Conservation (phyloP, 805 yeast species). For the Naumovozyma dairenensis region DNA sequence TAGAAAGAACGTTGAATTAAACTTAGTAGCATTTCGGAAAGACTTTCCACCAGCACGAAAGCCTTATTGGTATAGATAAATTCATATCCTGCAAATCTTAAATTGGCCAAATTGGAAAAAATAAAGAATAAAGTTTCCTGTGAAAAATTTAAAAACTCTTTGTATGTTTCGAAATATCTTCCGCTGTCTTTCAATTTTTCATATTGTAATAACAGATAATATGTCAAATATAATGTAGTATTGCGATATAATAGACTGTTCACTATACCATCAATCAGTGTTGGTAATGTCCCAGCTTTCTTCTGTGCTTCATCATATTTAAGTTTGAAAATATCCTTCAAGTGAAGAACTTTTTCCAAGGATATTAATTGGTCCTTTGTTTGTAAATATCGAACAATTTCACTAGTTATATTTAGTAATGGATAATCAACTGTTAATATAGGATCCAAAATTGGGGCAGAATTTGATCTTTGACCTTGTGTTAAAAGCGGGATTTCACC, state of each 20-base stretch:
- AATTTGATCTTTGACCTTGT: slow-evolving; percentile 6
- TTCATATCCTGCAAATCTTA: slow-evolving; percentile 25
- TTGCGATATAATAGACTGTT: slow-evolving; percentile 25
- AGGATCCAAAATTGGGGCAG: slow-evolving; percentile 21
- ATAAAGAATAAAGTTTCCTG: slow-evolving; percentile 25
- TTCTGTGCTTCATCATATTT: slow-evolving; percentile 16
- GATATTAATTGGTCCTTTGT: slow-evolving; percentile 14
- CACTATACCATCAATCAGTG: slow-evolving; percentile 17
- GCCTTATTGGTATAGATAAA: slow-evolving; percentile 23
- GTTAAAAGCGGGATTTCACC: slow-evolving; percentile 22
- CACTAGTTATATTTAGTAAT: slow-evolving; percentile 17
- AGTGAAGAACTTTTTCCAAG: slow-evolving; percentile 8
- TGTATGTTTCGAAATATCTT: slow-evolving; percentile 13
- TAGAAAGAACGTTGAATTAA: slow-evolving; percentile 15
- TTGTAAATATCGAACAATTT: slow-evolving; percentile 21
- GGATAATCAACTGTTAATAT: slow-evolving; percentile 14
- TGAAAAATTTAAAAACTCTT: slow-evolving; percentile 18
- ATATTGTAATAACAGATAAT: slow-evolving; percentile 20
- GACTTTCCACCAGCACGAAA: slow-evolving; percentile 15
- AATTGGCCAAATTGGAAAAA: slow-evolving; percentile 25
- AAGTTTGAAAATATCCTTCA: slow-evolving; percentile 11
- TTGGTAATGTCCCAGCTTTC: slow-evolving; percentile 18
- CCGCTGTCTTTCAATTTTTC: slow-evolving; percentile 13
- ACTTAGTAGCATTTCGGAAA: slow-evolving; percentile 21
- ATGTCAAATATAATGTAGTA: slow-evolving; percentile 15